Conservation (phyloP, 495 filamentous ascomycete species). For the Pyrenula aspistea region DNA sequence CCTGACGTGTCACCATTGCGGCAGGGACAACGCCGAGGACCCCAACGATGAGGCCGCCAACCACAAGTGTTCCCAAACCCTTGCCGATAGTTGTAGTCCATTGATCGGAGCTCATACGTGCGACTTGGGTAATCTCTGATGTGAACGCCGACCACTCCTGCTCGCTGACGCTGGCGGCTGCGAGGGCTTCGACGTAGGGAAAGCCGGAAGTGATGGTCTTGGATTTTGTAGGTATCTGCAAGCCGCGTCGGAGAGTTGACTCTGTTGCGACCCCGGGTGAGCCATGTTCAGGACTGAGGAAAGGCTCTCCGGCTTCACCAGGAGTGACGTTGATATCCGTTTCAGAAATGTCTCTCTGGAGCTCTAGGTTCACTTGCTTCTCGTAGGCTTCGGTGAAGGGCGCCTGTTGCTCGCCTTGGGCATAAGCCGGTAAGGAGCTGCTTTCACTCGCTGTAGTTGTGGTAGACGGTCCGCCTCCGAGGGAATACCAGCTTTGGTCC, state of each 20-base stretch:
- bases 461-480: not conserved
- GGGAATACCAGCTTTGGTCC: not conserved
- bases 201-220: conserved; percentile 20
- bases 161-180: conserved; percentile 9
- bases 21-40: conserved; percentile 21
- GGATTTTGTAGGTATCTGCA: conserved; percentile 23
- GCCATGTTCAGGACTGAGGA: not conserved
- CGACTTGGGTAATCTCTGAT: conserved; percentile 15
- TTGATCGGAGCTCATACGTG: conserved; percentile 19
- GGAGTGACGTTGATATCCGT: not conserved
- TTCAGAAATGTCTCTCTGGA: not conserved
- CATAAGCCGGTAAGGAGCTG: not conserved
- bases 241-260: conserved; percentile 14
- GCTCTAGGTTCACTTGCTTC: not conserved
- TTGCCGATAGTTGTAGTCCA: conserved; percentile 23
- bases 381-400: not conserved
- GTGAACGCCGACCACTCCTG: conserved; percentile 22
- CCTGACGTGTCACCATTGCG: conserved; percentile 10
- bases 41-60: conserved; percentile 23
- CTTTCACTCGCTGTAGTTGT: not conserved
- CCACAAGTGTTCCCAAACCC: conserved; percentile 19
- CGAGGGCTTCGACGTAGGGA: conserved; percentile 17
- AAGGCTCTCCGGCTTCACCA: conserved; percentile 6
- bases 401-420: not conserved
- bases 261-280: conserved; percentile 5